Conservation (phyloP, 768 basidiomycete species). For the Tricholoma saponaceum region DNA sequence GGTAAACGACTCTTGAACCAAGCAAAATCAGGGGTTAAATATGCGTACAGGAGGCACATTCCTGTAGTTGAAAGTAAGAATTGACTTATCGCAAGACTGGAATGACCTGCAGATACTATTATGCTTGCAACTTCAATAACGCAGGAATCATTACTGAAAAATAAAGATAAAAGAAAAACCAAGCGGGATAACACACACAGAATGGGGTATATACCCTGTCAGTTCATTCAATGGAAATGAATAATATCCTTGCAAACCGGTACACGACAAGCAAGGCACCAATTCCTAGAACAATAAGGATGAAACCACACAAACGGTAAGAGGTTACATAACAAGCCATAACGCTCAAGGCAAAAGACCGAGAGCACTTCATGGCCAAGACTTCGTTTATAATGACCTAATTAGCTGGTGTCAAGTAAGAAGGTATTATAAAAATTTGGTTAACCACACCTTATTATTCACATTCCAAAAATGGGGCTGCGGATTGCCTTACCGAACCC, state of each 20-base stretch:
- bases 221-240: conserved; percentile 5
- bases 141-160: too few relatives aligned
- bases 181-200: too few relatives aligned
- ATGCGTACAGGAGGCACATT: too few relatives aligned
- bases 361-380: too few relatives aligned
- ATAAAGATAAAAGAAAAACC: too few relatives aligned
- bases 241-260: background rate
- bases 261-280: background rate
- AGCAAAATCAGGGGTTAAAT: too few relatives aligned
- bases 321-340: background rate
- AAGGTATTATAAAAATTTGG: conserved; percentile 25
- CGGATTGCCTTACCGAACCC: conserved; percentile 26
- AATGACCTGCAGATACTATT: too few relatives aligned
- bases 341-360: background rate
- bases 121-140: too few relatives aligned
- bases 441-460: conserved; percentile 25
- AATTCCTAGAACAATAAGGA: background rate
- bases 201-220: background rate
- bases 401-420: background rate
- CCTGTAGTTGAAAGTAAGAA: too few relatives aligned
- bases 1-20: too few relatives aligned
- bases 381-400: too few relatives aligned
- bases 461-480: conserved; percentile 29
- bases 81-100: too few relatives aligned
- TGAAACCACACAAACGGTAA: background rate